phyloP scores from a whole-genome alignment of 179 eudicot species.

The Actinidia chinensis region DNA sequence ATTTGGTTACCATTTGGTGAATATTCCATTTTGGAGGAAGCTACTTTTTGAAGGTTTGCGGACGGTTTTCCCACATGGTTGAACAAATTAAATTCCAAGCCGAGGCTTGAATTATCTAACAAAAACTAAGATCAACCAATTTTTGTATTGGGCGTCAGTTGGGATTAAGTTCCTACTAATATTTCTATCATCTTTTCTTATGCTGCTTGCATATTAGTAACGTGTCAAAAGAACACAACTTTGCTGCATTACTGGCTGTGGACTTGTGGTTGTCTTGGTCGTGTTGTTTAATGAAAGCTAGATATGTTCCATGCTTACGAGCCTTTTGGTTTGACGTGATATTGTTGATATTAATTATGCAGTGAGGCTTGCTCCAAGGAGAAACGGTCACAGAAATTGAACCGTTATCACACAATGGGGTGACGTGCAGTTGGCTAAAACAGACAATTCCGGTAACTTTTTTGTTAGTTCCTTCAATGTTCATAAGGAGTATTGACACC shows the following conservation, averaged over 20 bases:
- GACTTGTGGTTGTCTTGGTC: background rate
- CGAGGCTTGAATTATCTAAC: background rate
- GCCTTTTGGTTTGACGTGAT: slow-evolving; percentile 1
- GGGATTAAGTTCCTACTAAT: background rate
- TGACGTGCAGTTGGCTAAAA: slow-evolving; percentile 95
- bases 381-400: slow-evolving; percentile 63
- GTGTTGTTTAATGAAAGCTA: background rate
- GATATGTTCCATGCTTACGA: background rate
- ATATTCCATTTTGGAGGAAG: too few relatives aligned
- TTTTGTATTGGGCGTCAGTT: background rate
- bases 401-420: slow-evolving; percentile 91
- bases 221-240: too few relatives aligned
- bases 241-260: too few relatives aligned
- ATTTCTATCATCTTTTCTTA: too few relatives aligned
- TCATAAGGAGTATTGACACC: background rate
- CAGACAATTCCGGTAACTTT: slow-evolving; percentile 86
- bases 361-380: slow-evolving; percentile 99
- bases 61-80: too few relatives aligned
- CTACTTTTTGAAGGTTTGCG: too few relatives aligned
- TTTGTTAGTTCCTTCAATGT: background rate
- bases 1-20: too few relatives aligned
- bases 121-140: too few relatives aligned
- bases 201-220: too few relatives aligned
- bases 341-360: slow-evolving; percentile 28
- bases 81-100: background rate